Evolutionary conservation across 805 yeast species (phyloP).

Genomic region (Candida succiphila): DNA sequence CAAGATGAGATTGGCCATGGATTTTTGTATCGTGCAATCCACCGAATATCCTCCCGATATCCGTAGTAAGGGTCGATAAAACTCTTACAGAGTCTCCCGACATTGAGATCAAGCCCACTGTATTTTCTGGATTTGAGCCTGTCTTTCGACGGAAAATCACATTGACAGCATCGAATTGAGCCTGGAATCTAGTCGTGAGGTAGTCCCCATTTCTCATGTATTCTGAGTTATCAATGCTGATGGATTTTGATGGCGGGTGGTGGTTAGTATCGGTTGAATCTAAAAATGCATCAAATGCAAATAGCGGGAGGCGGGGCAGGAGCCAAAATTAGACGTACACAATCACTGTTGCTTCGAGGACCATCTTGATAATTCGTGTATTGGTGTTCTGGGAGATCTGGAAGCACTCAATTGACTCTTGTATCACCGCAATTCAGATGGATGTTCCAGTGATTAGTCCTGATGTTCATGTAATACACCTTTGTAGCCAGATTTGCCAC

Average conservation of each 20-base stretch:
- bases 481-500: too few species aligned
- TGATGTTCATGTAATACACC: too few species aligned
- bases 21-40: constrained; percentile 78
- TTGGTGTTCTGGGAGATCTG: too few species aligned
- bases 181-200: constrained; percentile 78
- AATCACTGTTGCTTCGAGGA: constrained; percentile 91
- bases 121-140: constrained; percentile 84
- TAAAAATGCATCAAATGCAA: not conserved
- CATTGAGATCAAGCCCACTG: constrained; percentile 84
- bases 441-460: too few species aligned
- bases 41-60: constrained; percentile 73
- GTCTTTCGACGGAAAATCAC: constrained; percentile 78
- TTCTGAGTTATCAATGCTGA: constrained; percentile 82
- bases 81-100: constrained; percentile 85
- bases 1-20: constrained; percentile 55
- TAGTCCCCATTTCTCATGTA: constrained; percentile 94
- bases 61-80: constrained; percentile 79
- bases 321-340: constrained; percentile 41
- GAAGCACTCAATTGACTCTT: too few species aligned
- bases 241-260: too few species aligned
- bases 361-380: constrained; percentile 60
- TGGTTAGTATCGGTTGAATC: not conserved
- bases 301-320: not conserved
- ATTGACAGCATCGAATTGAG: constrained; percentile 86
- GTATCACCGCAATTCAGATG: too few species aligned